phyloP scores from a whole-genome alignment of 352 stramenopile genomes.

The Globisporangium okanoganense region DNA sequence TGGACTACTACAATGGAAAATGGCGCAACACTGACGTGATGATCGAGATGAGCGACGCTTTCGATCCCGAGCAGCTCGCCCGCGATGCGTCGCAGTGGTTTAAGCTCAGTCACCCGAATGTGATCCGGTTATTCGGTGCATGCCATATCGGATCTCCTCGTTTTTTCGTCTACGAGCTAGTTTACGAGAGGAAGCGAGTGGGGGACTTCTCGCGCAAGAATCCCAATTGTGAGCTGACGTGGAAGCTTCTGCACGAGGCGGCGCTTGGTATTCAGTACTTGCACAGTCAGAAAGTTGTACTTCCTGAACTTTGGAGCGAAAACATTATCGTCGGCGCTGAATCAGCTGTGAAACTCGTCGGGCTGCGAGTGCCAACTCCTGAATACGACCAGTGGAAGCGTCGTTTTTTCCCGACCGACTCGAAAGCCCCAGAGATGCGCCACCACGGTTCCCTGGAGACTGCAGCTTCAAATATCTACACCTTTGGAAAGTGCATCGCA shows the following conservation, averaged over 20 bases:
- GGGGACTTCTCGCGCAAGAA: no score
- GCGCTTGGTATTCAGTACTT: constrained; percentile 27
- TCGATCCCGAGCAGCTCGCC: no score
- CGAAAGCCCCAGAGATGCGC: no score
- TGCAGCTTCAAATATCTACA: no score
- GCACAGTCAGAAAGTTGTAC: constrained; percentile 18
- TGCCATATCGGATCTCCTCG: background rate
- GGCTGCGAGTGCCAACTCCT: no score
- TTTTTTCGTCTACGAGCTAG: no score
- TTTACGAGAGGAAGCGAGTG: background rate
- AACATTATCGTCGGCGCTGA: constrained; percentile 17
- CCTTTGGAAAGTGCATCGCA: no score
- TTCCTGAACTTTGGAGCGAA: constrained; percentile 6
- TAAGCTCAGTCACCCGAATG: constrained; percentile 8
- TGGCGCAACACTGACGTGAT: background rate
- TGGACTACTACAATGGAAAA: background rate
- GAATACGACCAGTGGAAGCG: no score
- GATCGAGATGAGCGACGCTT: constrained; percentile 1
- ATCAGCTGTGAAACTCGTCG: no score
- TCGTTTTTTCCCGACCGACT: no score
- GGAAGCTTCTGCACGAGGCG: constrained; percentile 19
- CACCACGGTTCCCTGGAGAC: no score
- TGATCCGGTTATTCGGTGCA: constrained; percentile 9
- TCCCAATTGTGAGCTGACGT: background rate
- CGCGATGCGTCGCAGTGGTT: constrained; percentile 1